phyloP scores from a whole-genome alignment of 345 rosid genomes.

The Arabis hirsuta region DNA sequence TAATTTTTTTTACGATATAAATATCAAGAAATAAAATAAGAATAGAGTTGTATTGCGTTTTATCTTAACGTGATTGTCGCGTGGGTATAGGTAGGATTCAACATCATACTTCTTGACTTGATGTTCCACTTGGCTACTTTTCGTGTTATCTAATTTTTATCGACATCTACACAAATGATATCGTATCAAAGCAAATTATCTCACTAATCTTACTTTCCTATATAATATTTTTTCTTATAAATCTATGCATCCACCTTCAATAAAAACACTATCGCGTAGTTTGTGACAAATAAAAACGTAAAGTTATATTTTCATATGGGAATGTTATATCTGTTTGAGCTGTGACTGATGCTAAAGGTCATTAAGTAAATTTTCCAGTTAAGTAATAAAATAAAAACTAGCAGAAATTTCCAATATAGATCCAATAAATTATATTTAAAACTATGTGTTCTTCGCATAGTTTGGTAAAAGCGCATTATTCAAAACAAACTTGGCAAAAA shows the following conservation, averaged over 20 bases:
- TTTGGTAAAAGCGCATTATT: too few species aligned
- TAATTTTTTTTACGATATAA: neutral
- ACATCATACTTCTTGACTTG: constrained; percentile 29
- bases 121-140: constrained; percentile 38
- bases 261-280: constrained; percentile 5
- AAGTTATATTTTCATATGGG: neutral
- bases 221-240: neutral
- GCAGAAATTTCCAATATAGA: neutral
- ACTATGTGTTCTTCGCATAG: too few species aligned
- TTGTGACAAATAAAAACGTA: constrained; percentile 9
- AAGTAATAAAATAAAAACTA: neutral
- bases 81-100: constrained; percentile 38
- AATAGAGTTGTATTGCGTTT: constrained; percentile 33
- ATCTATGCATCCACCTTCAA: constrained; percentile 1
- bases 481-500: too few species aligned
- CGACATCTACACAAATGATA: constrained; percentile 19
- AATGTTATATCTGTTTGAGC: neutral
- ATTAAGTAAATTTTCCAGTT: neutral
- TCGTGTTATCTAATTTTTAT: constrained; percentile 25
- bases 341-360: neutral
- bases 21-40: constrained; percentile 12
- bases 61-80: constrained; percentile 36
- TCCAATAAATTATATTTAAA: neutral
- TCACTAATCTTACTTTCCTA: constrained; percentile 4
- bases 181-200: neutral